A percentile compares a stretch with the other conserved stretches of the same genome.
phyloP scores from a whole-genome alignment of 192 early-diverging fungal genomes.

The Ambispora gerdemannii region DNA sequence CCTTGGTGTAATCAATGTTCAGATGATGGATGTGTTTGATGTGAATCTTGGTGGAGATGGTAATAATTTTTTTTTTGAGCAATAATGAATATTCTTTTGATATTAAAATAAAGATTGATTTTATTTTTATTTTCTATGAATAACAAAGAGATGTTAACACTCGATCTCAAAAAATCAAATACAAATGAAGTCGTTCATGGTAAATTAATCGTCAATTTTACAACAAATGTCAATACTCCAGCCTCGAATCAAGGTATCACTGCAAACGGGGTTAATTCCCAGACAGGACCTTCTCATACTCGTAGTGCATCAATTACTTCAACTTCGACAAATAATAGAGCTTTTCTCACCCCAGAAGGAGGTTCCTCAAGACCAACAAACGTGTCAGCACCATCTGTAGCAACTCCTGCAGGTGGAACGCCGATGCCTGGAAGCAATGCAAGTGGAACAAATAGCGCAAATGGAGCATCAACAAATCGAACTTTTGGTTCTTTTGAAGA shows the following conservation, averaged over 20 bases:
- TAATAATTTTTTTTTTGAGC: constrained; percentile 34
- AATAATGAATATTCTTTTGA: neutral
- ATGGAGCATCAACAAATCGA: constrained; percentile 23
- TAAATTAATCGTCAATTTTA: constrained; percentile 75
- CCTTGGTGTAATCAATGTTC: constrained; percentile 85
- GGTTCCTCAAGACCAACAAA: constrained; percentile 21
- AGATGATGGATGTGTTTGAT: constrained; percentile 80
- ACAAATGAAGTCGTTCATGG: constrained; percentile 79
- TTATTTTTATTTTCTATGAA: constrained; percentile 12
- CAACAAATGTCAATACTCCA: constrained; percentile 56
- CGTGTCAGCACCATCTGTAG: constrained; percentile 26
- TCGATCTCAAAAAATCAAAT: constrained; percentile 86
- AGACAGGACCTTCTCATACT: constrained; percentile 30
- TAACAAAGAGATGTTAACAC: constrained; percentile 74
- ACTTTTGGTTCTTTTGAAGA: constrained; percentile 54
- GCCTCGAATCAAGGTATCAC: constrained; percentile 4
- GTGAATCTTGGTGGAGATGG: constrained; percentile 70
- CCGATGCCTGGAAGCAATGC: neutral
- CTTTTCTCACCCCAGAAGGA: neutral
- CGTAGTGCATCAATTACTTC: constrained; percentile 42
- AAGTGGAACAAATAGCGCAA: neutral
- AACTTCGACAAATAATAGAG: constrained; percentile 6
- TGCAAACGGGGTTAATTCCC: constrained; percentile 30
- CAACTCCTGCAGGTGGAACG: constrained; percentile 21
- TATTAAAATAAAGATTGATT: neutral